A percentile compares a stretch with the other conserved stretches of the same genome.
These are phyloP conservation scores for Gossypium schwendimanii DNA, from an alignment of 441 rosid species.

Conservation along the genomic window DNA sequence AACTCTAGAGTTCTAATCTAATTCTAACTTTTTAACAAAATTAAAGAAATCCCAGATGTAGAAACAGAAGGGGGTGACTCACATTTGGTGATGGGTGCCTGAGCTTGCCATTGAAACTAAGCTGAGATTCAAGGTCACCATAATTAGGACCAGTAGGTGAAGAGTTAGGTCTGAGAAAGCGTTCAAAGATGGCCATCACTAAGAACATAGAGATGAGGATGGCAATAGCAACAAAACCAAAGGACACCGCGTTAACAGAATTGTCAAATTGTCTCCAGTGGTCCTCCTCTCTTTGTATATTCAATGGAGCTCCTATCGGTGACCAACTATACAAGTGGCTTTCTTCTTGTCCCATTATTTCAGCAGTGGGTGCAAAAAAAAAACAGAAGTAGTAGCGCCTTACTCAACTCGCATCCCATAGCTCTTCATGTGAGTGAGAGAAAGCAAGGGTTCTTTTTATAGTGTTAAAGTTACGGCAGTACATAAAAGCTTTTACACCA, in stretches of 20 bases:
- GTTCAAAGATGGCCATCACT: conserved; percentile 89
- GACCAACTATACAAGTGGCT: conserved; percentile 34
- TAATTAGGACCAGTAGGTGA: conserved; percentile 14
- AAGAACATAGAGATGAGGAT: conserved; percentile 95
- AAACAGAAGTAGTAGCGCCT: background rate
- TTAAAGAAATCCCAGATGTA: background rate
- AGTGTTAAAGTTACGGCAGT: conserved; percentile 19
- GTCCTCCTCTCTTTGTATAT: conserved; percentile 34
- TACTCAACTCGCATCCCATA: conserved; percentile 10
- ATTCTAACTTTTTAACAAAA: background rate
- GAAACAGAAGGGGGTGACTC: conserved; percentile 23
- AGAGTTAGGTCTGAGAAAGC: conserved; percentile 60
- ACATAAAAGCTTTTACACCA: conserved; percentile 20
- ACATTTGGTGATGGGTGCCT: conserved; percentile 80
- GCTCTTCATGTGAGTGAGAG: conserved; percentile 13
- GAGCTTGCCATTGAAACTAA: conserved; percentile 49
- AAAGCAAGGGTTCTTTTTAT: background rate
- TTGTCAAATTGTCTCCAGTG: conserved; percentile 65
- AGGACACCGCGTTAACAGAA: conserved; percentile 84
- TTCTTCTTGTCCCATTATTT: conserved; percentile 30
- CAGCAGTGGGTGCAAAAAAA: background rate
- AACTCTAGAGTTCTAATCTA: background rate
- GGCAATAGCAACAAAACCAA: conserved; percentile 24
- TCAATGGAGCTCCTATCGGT: conserved; percentile 65
- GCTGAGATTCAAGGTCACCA: conserved; percentile 49